Base-by-base conservation (phyloP, 805 yeast genomes). In the Cyberlindnera mycetangii region DNA sequence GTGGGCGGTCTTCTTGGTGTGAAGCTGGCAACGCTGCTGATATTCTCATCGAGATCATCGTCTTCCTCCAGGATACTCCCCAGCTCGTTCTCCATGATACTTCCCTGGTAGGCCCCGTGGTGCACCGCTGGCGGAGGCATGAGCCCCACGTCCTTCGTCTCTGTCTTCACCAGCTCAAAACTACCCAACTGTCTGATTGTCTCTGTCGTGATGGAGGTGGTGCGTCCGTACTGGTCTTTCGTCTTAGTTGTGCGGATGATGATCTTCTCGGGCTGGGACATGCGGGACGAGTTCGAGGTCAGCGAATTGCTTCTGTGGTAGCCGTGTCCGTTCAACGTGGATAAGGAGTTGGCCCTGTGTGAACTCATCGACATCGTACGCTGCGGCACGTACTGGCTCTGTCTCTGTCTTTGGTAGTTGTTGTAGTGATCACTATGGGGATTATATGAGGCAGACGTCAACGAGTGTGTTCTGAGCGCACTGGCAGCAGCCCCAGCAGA, bases 201-300 rank as follows among this genome's bases (percentile, higher is more conserved):
- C 32, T 75, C 75, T 33, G 72, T 76, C 3, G 82, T 77, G 34
- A 79, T 75, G 3, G 82, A 76, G 44, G 65, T 70, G 0, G 83
- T 78, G 32, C 81, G 68, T 0, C 84, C 84, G 32, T 62, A 65
- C 6, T 67, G 61, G 45, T 76, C 82, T 44, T 66, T 66, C 21
- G 76, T 75, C 50, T 70, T 74, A 10, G 79, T 75, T 1, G 81
- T 76, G 47, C 71, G 72, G 10, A 75, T 70, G 7, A 76, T 68
- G 21, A 68, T 48, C 34, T 57, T 52, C 28, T 42, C 47, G 10
- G 45, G 48, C 20, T 41, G 45, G 4, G 42, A 36, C 10, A 24
- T 2, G 14, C 44, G 12, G 3, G 42, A 39, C 15, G 39, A 27
- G 25, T 33, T 36, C 21, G 44, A 31, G n/a, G 41, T 37, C 20